Base-by-base conservation (phyloP, 345 rosid species). In the Citrus unshiu region DNA sequence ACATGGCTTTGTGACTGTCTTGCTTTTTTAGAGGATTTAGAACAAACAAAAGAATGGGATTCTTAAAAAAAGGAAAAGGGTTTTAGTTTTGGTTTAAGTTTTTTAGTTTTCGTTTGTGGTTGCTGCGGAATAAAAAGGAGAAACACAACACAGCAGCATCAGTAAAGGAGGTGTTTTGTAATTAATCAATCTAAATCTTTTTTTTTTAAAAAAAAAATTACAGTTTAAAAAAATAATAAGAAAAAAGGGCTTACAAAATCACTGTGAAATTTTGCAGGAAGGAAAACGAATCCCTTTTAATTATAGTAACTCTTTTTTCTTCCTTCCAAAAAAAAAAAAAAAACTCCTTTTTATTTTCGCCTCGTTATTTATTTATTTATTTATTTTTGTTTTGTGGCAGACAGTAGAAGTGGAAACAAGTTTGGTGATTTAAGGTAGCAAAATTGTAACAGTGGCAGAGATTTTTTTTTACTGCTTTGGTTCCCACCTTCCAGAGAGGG, bases 1-100 rank as follows among this genome's bases (percentile, higher is more conserved):
- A 94, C 99, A 97, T 97, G 73, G 87, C 77, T 77, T 66, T 56
- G 62, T 16, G 60, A 61, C 34, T 61, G 63, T 78, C 22, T 37
- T 67, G 43, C 54, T 66, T 73, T 66, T 72, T 79, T 61, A 73
- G 80, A 63, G 77, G 74, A 82, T 80, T 78, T 49, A 29, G 73
- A 72, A 13, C 62, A 58, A 69, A 79, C 69, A 79, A 81, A 67
- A 65, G 58, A 82, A 66, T 64, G 79, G 79, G 83, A 72, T 75
- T 70, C 46, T 76, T 75, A 49, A 76, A 78, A 72, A 76, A 80
- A 77, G n/a, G 49, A 68, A 82, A 79, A 75, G 82, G 89, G 84
- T 46, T 46, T 46, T 46, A 46, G 51, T 46, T 46, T 43, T 3
- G 16, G 57, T 51, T 51, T 16, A 14, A 51, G 57, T 51, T 51